Conservation (phyloP, 202 grass and related monocot genomes). For the Setaria viridis region DNA sequence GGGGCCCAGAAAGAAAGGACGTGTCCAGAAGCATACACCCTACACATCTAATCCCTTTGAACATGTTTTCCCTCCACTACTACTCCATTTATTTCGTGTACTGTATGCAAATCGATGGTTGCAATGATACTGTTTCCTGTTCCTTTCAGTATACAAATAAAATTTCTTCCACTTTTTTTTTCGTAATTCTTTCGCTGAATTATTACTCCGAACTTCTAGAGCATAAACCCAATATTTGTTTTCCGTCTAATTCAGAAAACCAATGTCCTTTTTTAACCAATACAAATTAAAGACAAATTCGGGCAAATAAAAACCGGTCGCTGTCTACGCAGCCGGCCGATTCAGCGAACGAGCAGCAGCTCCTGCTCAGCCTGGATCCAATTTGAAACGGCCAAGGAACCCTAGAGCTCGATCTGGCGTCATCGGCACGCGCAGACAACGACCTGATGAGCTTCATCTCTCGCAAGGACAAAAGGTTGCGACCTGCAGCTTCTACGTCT, state of each 20-base stretch:
- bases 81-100: no score
- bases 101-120: no score
- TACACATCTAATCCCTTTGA: background rate
- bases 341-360: conserved; percentile 32
- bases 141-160: background rate
- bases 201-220: background rate
- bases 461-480: background rate
- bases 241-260: background rate
- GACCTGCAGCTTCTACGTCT: conserved; percentile 7
- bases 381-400: conserved; percentile 2
- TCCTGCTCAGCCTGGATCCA: background rate
- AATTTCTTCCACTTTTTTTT: background rate
- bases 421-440: conserved; percentile 55
- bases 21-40: conserved; percentile 9
- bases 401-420: background rate
- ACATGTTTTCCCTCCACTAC: no score
- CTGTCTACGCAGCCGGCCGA: conserved; percentile 14
- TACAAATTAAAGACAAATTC: background rate
- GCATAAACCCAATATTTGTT: background rate
- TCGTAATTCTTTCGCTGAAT: background rate
- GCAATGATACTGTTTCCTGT: no score
- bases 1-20: background rate
- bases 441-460: background rate
- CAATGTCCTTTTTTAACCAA: background rate
- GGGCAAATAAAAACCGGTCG: background rate